Percentiles rank a stretch among this genome's conserved stretches.
Evolutionary conservation across 176 grass and related monocot species (phyloP).

Genomic region (Elaeis guineensis): DNA sequence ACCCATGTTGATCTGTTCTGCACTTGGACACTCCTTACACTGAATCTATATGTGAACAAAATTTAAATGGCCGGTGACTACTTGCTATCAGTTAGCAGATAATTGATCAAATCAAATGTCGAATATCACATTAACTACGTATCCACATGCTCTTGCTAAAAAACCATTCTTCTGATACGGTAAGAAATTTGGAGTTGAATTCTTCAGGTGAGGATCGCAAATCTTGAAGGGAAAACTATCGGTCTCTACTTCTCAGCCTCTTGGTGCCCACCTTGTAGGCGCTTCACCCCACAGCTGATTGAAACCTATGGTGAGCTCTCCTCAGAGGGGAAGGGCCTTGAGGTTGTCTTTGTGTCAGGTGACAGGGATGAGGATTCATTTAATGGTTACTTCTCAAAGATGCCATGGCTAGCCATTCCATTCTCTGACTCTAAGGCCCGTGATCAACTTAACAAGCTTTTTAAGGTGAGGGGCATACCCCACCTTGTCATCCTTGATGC

Average conservation of each 20-base stretch:
- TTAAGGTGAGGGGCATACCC: conserved; percentile 45
- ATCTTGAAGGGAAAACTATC: too few species aligned
- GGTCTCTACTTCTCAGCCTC: conserved; percentile 4
- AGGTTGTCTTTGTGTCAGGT: neutral
- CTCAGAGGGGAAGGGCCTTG: neutral
- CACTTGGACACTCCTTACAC: too few species aligned
- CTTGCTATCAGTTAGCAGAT: too few species aligned
- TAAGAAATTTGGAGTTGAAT: too few species aligned
- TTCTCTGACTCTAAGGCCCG: conserved; percentile 52
- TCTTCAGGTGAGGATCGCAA: too few species aligned
- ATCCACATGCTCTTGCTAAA: too few species aligned
- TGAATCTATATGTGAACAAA: too few species aligned
- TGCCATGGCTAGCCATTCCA: conserved; percentile 70
- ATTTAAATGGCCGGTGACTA: too few species aligned
- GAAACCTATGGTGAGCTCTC: neutral
- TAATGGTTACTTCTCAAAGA: conserved; percentile 48
- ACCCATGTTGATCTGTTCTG: too few species aligned
- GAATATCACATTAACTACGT: too few species aligned
- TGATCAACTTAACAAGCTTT: conserved; percentile 20
- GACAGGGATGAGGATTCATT: conserved; percentile 42
- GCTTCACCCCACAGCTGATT: neutral
- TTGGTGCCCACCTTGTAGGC: neutral
- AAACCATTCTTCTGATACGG: too few species aligned
- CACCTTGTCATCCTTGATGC: conserved; percentile 51
- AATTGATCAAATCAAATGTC: too few species aligned